Evolutionary conservation across 805 yeast species (phyloP), one percentile per base, ranked within the genome.

Genomic region (Candida yuanshanica): DNA sequence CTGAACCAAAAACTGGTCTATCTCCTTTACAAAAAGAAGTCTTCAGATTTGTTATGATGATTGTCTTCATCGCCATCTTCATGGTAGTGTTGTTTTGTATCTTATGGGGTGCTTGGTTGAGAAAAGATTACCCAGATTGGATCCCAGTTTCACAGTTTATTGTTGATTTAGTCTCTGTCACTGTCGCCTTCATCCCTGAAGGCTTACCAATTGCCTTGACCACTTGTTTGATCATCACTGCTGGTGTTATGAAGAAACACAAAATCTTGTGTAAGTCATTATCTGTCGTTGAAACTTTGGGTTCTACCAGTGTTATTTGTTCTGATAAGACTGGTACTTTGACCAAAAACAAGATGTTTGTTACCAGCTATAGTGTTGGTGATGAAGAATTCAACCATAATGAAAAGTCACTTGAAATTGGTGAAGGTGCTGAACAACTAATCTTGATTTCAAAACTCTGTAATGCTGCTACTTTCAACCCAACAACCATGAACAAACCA

Each of bases 221-320:
- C 50, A 74, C 66, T 44, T 79, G 63, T 51, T 58, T 75, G 41
- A 57, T 72, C 24, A 65, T 75, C 32, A 69, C 76, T 21, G 77
- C 80, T 16, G 53, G 55, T 31, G 61, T 60, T 35, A 73, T 76
- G 77, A 64, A 59, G 36, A 61, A 63, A 41, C 56, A 62, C 44
- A 66, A 69, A 37, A 66, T 75, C 25, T 58, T 74, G 37, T 71
- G 74, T 39, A 68, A 73, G 46, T 59, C 72, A 3, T 56, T 74
- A 38, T 56, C 72, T 13, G 67, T 70, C 20, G 74, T 75, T 21
- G 83, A 77, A 53, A 77, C 82, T 14, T 61, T 77, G 47, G 83
- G 82, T 13, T 67, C 76, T 13, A 74, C 76, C 18, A 72, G 73
- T 51, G 77, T 55, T 38, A 49, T 67, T 27, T 68, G 71, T 45